phyloP scores from a whole-genome alignment of 371 early-diverging fungal genomes.

The Mortierella sp. region DNA sequence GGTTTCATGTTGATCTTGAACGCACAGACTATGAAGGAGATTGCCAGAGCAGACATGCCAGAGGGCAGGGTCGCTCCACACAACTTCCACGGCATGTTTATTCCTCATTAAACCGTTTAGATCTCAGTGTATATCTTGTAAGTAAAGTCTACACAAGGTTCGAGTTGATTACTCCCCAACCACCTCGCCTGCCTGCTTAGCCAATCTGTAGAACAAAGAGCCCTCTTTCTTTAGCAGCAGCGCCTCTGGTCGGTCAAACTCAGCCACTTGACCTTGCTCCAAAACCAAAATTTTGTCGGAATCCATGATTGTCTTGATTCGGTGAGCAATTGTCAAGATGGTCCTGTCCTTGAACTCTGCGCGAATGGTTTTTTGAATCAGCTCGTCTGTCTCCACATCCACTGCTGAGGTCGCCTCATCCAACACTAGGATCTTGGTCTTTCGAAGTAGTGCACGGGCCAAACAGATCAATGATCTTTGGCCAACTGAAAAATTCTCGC shows the following conservation, averaged over 20 bases:
- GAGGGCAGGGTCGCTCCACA: conserved; percentile 57
- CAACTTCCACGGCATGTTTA: conserved; percentile 63
- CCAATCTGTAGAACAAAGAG: conserved; percentile 64
- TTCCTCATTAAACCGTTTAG: conserved; percentile 7
- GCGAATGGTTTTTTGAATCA: conserved; percentile 83
- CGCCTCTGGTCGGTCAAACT: conserved; percentile 71
- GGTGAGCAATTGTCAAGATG: conserved; percentile 54
- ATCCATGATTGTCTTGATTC: conserved; percentile 79
- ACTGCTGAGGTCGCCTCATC: conserved; percentile 86
- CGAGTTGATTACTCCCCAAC: neutral
- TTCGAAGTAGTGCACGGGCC: conserved; percentile 78
- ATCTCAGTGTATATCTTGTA: neutral
- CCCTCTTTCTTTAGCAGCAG: conserved; percentile 61
- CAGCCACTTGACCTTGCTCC: conserved; percentile 80
- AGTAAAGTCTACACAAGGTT: too few relatives aligned
- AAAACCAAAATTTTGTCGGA: conserved; percentile 88
- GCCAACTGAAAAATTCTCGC: conserved; percentile 75
- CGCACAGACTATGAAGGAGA: conserved; percentile 62
- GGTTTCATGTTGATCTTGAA: conserved; percentile 67
- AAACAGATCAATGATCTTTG: conserved; percentile 83
- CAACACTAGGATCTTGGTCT: conserved; percentile 71
- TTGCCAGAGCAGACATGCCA: conserved; percentile 60
- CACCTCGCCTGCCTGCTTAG: conserved; percentile 37
- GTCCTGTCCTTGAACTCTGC: conserved; percentile 66
- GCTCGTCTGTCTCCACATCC: conserved; percentile 78